These are phyloP conservation scores for Endocalyx cinctus DNA, from an alignment of 2,329 filamentous ascomycete genomes.

Conservation along the genomic window DNA sequence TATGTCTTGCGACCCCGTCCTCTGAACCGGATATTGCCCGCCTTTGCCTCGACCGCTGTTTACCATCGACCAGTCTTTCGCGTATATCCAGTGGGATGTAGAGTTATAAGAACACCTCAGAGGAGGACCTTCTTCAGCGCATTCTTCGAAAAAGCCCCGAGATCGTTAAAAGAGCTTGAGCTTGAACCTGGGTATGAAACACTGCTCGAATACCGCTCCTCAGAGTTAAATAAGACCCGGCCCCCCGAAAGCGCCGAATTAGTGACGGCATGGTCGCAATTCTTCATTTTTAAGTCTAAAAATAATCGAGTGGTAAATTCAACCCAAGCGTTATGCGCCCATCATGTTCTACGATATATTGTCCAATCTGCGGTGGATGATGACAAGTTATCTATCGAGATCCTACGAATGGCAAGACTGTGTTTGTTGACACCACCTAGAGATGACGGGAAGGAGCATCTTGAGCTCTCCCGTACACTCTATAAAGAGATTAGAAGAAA, in stretches of 20 bases:
- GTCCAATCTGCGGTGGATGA: conserved; percentile 24
- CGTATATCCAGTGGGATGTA: conserved; percentile 24
- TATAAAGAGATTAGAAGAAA: conserved; percentile 32
- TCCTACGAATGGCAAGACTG: conserved; percentile 41
- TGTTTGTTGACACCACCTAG: conserved; percentile 38
- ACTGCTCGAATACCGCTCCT: conserved; percentile 64
- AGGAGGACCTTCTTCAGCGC: conserved; percentile 58
- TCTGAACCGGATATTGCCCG: conserved; percentile 17
- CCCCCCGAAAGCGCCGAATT: conserved; percentile 62
- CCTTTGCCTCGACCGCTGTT: conserved; percentile 9
- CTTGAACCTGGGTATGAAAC: conserved; percentile 67
- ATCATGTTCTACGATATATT: conserved; percentile 60
- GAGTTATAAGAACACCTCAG: conserved; percentile 26
- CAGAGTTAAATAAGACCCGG: conserved; percentile 58
- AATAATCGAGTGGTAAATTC: conserved; percentile 52
- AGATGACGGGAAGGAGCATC: conserved; percentile 40
- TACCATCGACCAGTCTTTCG: conserved; percentile 19
- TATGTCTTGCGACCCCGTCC: conserved; percentile 34
- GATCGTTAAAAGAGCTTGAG: conserved; percentile 56
- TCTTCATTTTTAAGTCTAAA: conserved; percentile 55
- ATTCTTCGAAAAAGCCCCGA: conserved; percentile 57
- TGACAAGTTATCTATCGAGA: conserved; percentile 30
- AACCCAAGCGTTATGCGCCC: conserved; percentile 59
- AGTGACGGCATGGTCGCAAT: conserved; percentile 56
- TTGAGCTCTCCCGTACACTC: conserved; percentile 42